Base-by-base conservation (phyloP, 2,329 filamentous ascomycete species). In the Basipetospora chlamydospora region DNA sequence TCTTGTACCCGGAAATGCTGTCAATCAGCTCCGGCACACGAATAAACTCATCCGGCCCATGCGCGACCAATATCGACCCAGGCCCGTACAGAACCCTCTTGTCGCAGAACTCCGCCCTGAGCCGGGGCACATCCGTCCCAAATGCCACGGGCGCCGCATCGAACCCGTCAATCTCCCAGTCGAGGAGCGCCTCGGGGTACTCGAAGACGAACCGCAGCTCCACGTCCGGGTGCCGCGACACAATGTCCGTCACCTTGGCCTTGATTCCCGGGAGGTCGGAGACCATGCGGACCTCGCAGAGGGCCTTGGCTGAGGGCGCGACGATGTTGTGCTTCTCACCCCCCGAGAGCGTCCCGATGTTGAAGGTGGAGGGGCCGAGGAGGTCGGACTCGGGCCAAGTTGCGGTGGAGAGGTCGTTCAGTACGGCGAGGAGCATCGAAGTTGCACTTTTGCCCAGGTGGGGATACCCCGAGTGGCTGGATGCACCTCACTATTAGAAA, bases 381-480 rank as follows among this genome's bases (percentile, higher is more conserved):
- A 60, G 47, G 8, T 57, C 50, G 1, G 56, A 59, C 0, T 45
- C 42, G 0, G 58, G 58, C 43, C 50, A 55, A 2, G 44, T 39
- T 2, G 48, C 45, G 1, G 52, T 46, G 5, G 45, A 44, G 2
- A 59, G 49, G 7, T 55, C 51, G 20, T 47, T 46, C 5, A 59
- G 42, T 2, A 54, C 47, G 5, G 50, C 47, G 13, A 53, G 45
- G 28, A 59, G 51, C 3, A 48, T 42, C 5, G 49, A 46, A 4
- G 49, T 54, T 7, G 55, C 57, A 37, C 49, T 59, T 48, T 79
- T 74, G 3, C 87, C 88, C 6, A 94, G 66, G 76, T 81, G 87
- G 0, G 90, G 88, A 53, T 98, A 96, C 3, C 88, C 88, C 7
- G 80, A 87, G 58, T 98, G 90, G 2, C 82, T 85, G 0, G 21